Conservation (phyloP, 1,284 basidiomycete genomes). For the Termitomyces sp. region DNA sequence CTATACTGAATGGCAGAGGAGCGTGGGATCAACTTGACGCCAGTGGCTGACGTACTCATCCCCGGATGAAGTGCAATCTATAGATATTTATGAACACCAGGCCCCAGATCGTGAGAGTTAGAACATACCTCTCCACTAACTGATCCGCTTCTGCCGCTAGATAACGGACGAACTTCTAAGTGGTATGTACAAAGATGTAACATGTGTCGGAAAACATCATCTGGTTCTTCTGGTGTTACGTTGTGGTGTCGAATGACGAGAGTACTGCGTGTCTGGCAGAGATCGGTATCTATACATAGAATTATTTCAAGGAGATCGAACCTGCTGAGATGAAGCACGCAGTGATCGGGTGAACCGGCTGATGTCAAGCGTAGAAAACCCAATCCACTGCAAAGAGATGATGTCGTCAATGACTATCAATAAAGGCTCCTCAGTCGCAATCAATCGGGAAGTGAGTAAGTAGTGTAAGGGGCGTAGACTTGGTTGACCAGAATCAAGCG, state of each 20-base stretch:
- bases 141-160: constrained; percentile 67
- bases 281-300: neutral
- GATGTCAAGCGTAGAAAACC: constrained; percentile 44
- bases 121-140: constrained; percentile 65
- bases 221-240: constrained; percentile 46
- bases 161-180: constrained; percentile 61
- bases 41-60: constrained; percentile 28
- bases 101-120: neutral
- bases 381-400: constrained; percentile 62
- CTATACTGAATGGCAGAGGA: constrained; percentile 61
- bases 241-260: constrained; percentile 62
- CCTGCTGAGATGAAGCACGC: constrained; percentile 49
- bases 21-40: constrained; percentile 42
- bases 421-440: constrained; percentile 10
- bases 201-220: constrained; percentile 51
- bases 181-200: constrained; percentile 59
- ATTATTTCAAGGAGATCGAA: constrained; percentile 19
- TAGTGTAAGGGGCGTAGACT: constrained; percentile 24
- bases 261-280: constrained; percentile 39
- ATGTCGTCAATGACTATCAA: constrained; percentile 67
- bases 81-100: constrained; percentile 2
- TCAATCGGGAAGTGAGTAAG: neutral
- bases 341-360: constrained; percentile 55
- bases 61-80: constrained; percentile 63
- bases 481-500: constrained; percentile 12